phyloP scores from a whole-genome alignment of 148 eudicot species.

The Salicornia ramosissima region DNA sequence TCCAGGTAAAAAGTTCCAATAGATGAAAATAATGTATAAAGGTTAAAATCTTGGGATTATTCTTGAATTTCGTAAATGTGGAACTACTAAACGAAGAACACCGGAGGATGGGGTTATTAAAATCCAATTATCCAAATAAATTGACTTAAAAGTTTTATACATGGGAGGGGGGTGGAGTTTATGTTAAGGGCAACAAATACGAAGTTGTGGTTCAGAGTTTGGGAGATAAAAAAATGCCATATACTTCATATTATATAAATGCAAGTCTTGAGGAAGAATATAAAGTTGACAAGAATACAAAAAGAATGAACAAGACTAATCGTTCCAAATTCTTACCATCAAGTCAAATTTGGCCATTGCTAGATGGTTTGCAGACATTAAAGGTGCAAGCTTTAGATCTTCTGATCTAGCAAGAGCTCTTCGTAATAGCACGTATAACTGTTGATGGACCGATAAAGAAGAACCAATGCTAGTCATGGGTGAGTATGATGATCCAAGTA shows the following conservation, averaged over 20 bases:
- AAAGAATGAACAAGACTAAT: neutral
- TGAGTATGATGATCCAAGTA: conserved; percentile 75
- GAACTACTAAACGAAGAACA: no score
- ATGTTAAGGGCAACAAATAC: neutral
- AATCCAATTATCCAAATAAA: no score
- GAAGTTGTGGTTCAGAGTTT: neutral
- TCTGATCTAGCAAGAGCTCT: conserved; percentile 85
- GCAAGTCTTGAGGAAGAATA: neutral
- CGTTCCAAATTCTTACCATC: conserved; percentile 40
- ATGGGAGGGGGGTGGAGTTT: no score
- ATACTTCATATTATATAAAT: no score
- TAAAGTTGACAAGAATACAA: neutral
- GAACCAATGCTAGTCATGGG: conserved; percentile 59
- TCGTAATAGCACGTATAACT: conserved; percentile 69
- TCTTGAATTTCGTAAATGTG: no score
- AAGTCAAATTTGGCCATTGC: conserved; percentile 83
- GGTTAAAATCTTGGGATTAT: no score
- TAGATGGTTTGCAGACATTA: conserved; percentile 79
- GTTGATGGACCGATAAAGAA: conserved; percentile 75
- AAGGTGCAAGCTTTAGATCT: conserved; percentile 56
- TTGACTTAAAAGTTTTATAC: no score
- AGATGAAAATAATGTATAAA: no score
- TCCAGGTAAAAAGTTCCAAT: no score
- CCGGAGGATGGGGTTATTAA: no score
- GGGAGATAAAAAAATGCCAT: neutral